phyloP scores from a whole-genome alignment of 1,139 yeast species.

The Suhomyces coccinellae region DNA sequence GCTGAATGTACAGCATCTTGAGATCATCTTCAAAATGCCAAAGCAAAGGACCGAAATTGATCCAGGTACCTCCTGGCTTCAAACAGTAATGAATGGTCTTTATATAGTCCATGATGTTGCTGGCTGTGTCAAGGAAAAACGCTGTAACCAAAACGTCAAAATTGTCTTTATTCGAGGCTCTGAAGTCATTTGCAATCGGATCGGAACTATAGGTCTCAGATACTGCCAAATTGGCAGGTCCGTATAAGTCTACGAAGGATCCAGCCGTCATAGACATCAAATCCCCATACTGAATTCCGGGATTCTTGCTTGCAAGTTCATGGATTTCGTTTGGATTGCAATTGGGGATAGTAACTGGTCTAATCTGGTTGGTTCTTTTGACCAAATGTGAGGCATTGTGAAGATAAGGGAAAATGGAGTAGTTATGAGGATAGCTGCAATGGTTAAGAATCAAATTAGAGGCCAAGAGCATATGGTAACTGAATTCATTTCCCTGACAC shows the following conservation, averaged over 20 bases:
- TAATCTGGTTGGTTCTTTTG: conserved; percentile 45
- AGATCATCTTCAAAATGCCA: conserved; percentile 80
- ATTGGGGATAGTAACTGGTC: conserved; percentile 58
- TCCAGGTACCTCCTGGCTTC: conserved; percentile 64
- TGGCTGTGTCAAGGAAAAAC: conserved; percentile 79
- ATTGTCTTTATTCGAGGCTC: conserved; percentile 34
- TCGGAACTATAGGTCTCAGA: conserved; percentile 42
- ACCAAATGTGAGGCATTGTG: conserved; percentile 52
- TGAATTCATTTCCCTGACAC: conserved; percentile 84
- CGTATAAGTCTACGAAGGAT: conserved; percentile 75
- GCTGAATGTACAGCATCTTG: conserved; percentile 22
- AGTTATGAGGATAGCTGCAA: conserved; percentile 38
- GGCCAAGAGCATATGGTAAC: conserved; percentile 75
- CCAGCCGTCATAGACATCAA: conserved; percentile 81
- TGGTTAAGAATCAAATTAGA: conserved; percentile 66
- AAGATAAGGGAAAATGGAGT: conserved; percentile 54
- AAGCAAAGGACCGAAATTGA: conserved; percentile 80
- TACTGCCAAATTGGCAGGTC: conserved; percentile 43
- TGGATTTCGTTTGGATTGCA: conserved; percentile 41
- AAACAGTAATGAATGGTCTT: conserved; percentile 56
- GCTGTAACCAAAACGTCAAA: conserved; percentile 67
- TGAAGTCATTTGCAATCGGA: conserved; percentile 40
- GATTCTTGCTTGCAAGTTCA: conserved; percentile 29
- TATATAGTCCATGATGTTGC: conserved; percentile 69
- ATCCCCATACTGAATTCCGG: conserved; percentile 47